Evolutionary conservation across 1,284 basidiomycete genomes (phyloP).

Genomic region (Marasmius tenuissimus): DNA sequence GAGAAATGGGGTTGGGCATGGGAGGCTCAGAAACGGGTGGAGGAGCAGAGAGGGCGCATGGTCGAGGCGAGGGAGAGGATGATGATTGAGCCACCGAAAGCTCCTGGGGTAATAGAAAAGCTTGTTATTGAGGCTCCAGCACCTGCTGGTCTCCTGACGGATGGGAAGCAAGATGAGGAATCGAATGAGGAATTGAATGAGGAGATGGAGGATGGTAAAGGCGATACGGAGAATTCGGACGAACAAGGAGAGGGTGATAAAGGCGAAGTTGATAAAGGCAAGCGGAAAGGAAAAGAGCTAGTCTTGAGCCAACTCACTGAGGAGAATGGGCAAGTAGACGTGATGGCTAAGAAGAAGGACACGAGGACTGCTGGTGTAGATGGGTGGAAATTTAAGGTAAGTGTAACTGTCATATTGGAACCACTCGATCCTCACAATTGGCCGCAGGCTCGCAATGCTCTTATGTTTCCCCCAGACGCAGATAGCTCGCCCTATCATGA

Average conservation of each 20-base stretch:
- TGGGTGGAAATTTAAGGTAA: slow-evolving; percentile 87
- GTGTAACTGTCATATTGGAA: slow-evolving; percentile 17
- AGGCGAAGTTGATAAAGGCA: slow-evolving; percentile 30
- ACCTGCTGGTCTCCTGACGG: slow-evolving; percentile 54
- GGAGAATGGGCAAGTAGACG: slow-evolving; percentile 47
- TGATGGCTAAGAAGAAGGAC: slow-evolving; percentile 77
- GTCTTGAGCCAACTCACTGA: slow-evolving; percentile 23
- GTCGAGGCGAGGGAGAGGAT: slow-evolving; percentile 64
- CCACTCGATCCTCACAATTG: slow-evolving; percentile 3
- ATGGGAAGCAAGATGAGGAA: slow-evolving; percentile 28
- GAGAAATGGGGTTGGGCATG: slow-evolving; percentile 89
- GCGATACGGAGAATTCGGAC: slow-evolving; percentile 29
- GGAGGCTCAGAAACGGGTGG: slow-evolving; percentile 82
- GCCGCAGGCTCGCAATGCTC: slow-evolving; percentile 77
- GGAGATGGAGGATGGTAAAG: slow-evolving; percentile 27
- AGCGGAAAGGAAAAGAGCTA: slow-evolving; percentile 22
- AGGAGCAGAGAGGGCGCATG: slow-evolving; percentile 61
- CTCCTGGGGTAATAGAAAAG: slow-evolving; percentile 64
- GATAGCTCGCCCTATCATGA: slow-evolving; percentile 78
- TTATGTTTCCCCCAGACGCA: slow-evolving; percentile 93
- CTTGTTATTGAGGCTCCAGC: slow-evolving; percentile 61
- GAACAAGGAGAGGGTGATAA: slow-evolving; percentile 27
- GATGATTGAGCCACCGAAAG: slow-evolving; percentile 65
- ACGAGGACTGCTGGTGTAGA: slow-evolving; percentile 69
- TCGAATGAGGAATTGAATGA: slow-evolving; percentile 31